Base-by-base conservation (phyloP, 305 asterid genomes). In the Solanum hybrid region DNA sequence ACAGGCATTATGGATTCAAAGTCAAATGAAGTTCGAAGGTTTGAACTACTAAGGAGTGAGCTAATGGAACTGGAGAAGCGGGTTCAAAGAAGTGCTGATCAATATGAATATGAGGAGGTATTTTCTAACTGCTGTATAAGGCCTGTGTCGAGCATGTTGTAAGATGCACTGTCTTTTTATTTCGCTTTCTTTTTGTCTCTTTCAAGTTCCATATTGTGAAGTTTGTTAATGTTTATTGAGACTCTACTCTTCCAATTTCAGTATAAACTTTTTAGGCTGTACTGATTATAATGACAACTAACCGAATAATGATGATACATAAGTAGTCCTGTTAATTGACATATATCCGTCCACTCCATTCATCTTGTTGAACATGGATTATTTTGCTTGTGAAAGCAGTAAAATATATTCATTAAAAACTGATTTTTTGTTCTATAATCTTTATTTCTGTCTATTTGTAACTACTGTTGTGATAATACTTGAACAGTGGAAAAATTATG, bases 61-160 rank as follows among this genome's bases (percentile, higher is more conserved):
- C 94, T 98, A 88, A 95, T 96, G 93, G 99, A 95, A 88, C 97
- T 96, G 90, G 99, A 98, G 96, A 92, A 92, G 90, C 97, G 99
- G 86, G 99, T 98, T 90, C 95, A 96, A 90, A 96, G 90, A 91
- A 98, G 98, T 90, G 88, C 99, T 66, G 93, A 96, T 91, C 91
- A 16, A 80, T 88, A 89, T 91, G 96, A 93, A 87, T 69, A 88
- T 87, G 99, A 93, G 86, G 98, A 95, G 98, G 99, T 98, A 94
- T 79, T 42, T 34, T 88, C 85, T 78, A 79, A 87, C 90, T 79
- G 80, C 77, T 38, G 46, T 81, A 36, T 31, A 72, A 22, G 13
- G 60, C 16, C 85, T 86, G 46, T 12, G 27, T 86, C 12, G 35
- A 35, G 79, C 51, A 69, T 24, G 66, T 72, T 81, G 69, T 81